A percentile compares a stretch with the other conserved stretches of the same genome.
These are phyloP conservation scores for Laetiporus sulphureus DNA, from an alignment of 1,284 basidiomycete genomes.

Conservation along the genomic window DNA sequence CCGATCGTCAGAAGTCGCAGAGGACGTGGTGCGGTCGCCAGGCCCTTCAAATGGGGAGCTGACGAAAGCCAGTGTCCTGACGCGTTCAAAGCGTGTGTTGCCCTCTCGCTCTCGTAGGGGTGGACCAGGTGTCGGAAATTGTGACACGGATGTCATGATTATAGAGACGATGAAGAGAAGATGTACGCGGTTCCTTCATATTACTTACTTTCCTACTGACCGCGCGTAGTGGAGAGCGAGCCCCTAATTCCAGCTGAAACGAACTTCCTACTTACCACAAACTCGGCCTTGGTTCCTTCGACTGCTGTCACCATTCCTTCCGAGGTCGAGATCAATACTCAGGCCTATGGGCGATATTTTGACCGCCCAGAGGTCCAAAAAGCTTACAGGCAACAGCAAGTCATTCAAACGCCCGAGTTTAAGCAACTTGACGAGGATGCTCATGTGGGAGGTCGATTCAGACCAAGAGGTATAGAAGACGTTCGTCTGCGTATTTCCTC, in stretches of 20 bases:
- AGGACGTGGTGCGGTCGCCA: constrained; percentile 7
- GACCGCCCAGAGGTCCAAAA: constrained; percentile 69
- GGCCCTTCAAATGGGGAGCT: constrained; percentile 12
- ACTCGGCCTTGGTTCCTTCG: constrained; percentile 39
- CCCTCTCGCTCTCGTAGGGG: constrained; percentile 75
- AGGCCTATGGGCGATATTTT: constrained; percentile 67
- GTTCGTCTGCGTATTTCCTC: constrained; percentile 36
- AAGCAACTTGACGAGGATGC: constrained; percentile 49
- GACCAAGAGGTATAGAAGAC: constrained; percentile 60
- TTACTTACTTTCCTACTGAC: constrained; percentile 8
- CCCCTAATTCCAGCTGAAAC: constrained; percentile 62
- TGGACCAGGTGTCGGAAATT: constrained; percentile 67
- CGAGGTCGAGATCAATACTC: constrained; percentile 42
- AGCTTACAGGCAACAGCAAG: constrained; percentile 57
- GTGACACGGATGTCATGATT: constrained; percentile 79
- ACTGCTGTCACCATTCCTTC: constrained; percentile 32
- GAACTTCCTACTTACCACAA: constrained; percentile 64
- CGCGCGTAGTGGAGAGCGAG: constrained; percentile 56
- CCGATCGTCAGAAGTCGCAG: constrained; percentile 1
- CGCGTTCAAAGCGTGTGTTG: constrained; percentile 63
- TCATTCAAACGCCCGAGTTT: constrained; percentile 72
- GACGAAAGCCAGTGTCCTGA: constrained; percentile 18
- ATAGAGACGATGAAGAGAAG: constrained; percentile 74
- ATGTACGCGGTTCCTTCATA: constrained; percentile 44
- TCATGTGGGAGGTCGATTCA: constrained; percentile 57